Conservation (phyloP, 1,139 yeast species). For the Lizanozyma gosingica region DNA sequence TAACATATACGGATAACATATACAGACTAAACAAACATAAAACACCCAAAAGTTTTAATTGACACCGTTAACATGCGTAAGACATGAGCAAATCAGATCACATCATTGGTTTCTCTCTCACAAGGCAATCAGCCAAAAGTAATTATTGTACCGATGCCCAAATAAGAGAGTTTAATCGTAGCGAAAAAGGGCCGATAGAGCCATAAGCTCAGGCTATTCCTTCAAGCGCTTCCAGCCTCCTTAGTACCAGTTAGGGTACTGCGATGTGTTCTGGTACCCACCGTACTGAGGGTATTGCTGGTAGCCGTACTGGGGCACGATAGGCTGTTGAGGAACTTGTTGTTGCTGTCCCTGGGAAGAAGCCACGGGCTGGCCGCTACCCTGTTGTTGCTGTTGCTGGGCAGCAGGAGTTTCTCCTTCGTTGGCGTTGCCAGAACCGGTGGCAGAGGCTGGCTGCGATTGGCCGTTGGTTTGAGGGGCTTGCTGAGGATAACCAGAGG, state of each 20-base stretch:
- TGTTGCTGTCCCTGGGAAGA: conserved; percentile 16
- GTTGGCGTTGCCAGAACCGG: not conserved
- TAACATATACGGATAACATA: not conserved
- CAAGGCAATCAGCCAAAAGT: no score
- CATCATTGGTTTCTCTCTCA: no score
- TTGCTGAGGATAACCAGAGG: conserved; percentile 26
- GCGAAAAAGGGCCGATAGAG: not conserved
- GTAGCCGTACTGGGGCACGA: conserved; percentile 36
- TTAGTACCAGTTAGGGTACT: conserved; percentile 16
- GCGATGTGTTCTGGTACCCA: conserved; percentile 37
- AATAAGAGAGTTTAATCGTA: no score
- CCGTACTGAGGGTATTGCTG: conserved; percentile 44
- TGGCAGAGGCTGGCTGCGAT: not conserved
- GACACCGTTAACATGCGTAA: not conserved
- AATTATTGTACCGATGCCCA: no score
- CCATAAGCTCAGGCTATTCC: not conserved
- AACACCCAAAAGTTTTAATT: not conserved
- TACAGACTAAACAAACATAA: not conserved
- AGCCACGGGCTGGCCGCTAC: conserved; percentile 6
- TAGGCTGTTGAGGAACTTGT: conserved; percentile 28
- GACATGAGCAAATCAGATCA: not conserved
- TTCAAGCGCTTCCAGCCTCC: conserved; percentile 3
- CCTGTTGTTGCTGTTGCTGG: conserved; percentile 15
- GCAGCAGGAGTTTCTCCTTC: not conserved
- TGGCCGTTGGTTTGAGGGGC: conserved; percentile 9